Base-by-base conservation (phyloP, 176 grass and related monocot species). In the Pontederia paniculata region DNA sequence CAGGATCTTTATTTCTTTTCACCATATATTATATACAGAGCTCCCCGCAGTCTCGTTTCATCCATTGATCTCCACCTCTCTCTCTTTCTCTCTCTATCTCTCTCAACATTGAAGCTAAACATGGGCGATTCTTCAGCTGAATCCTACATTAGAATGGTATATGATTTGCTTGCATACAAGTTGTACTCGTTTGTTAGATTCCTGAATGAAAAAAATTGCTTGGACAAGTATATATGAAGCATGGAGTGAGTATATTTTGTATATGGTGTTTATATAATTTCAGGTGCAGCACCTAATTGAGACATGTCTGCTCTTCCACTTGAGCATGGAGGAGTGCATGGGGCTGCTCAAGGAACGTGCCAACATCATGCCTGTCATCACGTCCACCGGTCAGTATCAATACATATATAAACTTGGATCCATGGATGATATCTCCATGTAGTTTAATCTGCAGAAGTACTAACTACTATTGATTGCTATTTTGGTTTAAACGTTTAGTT, bases 311-410 rank as follows among this genome's bases (percentile, higher is more conserved):
- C 67, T 82, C 49, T 88, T 84, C 52, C 80, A 80, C 67, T 88
- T 94, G 88, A 88, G 67, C 84, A 84, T 94, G 84, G 88, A 94
- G 58, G 88, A 94, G 77, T 94, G 84, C 74, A 76, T 84, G 73
- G 84, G 84, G 49, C 68, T 74, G 54, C 77, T 94, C 28, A 50
- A 77, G 28, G 76, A 81, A 70, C 88, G 73, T 66, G 88, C 88
- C 53, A 70, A 88, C 37, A 70, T 94, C 18, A 77, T 65, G 46
- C 80, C 88, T 0, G 59, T 70, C 55, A 74, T 94, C 65, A 84
- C 88, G 19, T 94, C 88, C 15, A 94, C 88, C 73, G 88, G 88
- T 89, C 11, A 15, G 4, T 55, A 3, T n/a, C n/a, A n/a, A n/a
- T n/a, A n/a, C n/a, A n/a, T n/a, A n/a, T n/a, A n/a, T n/a, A n/a